Percentiles rank a stretch among this genome's conserved stretches.
These are phyloP conservation scores for Arabidopsis lyrata DNA, from an alignment of 441 rosid genomes.

Conservation along the genomic window DNA sequence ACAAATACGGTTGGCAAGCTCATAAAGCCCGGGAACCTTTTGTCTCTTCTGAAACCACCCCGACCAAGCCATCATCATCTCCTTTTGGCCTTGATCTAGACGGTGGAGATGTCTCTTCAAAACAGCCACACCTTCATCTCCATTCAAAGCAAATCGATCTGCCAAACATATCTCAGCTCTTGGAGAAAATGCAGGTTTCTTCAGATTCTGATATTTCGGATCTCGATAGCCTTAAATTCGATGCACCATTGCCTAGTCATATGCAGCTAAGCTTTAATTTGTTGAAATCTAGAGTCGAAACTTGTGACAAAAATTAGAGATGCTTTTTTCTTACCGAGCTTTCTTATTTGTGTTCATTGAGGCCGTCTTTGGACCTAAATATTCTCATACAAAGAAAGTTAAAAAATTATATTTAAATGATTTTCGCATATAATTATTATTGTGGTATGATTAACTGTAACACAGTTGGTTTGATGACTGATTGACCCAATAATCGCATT, in stretches of 20 bases:
- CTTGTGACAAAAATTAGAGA: constrained; percentile 22
- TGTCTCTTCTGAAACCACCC: constrained; percentile 40
- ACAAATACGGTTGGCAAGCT: constrained; percentile 88
- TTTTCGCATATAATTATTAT: constrained; percentile 6
- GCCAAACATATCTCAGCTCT: constrained; percentile 69
- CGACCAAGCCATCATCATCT: constrained; percentile 38
- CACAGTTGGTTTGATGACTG: background rate
- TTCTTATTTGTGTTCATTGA: background rate
- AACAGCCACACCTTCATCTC: constrained; percentile 84
- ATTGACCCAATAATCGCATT: background rate
- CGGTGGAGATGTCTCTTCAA: constrained; percentile 71
- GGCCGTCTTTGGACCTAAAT: constrained; percentile 13
- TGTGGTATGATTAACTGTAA: background rate
- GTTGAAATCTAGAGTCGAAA: constrained; percentile 50
- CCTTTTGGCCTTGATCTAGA: constrained; percentile 77
- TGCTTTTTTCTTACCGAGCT: background rate
- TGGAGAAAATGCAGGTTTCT: constrained; percentile 48
- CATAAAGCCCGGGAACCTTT: constrained; percentile 55
- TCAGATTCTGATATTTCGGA: constrained; percentile 57
- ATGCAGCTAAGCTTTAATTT: constrained; percentile 83
- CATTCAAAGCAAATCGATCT: constrained; percentile 81
- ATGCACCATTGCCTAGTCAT: constrained; percentile 82
- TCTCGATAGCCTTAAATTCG: constrained; percentile 58
- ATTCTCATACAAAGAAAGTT: constrained; percentile 22
- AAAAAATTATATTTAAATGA: background rate